Evolutionary conservation across 2,329 filamentous ascomycete genomes (phyloP).

Genomic region (Aureobasidium leucospermi): DNA sequence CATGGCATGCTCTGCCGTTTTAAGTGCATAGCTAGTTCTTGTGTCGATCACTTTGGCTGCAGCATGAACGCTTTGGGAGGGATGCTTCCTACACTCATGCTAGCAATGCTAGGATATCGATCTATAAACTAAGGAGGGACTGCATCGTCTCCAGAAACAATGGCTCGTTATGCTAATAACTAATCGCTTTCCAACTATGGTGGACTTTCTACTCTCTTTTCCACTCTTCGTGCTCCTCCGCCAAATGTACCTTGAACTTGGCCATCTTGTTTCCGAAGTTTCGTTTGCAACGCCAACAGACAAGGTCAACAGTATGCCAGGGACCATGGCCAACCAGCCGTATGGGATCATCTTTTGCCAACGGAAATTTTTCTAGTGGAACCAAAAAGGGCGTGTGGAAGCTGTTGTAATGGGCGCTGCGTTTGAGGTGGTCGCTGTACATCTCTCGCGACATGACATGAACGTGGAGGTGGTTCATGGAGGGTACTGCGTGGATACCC

Average conservation of each 20-base stretch:
- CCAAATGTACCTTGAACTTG: constrained; percentile 67
- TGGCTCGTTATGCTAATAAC: not conserved
- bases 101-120: not conserved
- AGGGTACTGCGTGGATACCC: constrained; percentile 80
- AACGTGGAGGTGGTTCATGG: constrained; percentile 87
- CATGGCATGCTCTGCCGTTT: not conserved
- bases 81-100: not conserved
- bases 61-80: not conserved
- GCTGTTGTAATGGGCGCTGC: constrained; percentile 85
- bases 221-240: constrained; percentile 69
- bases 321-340: constrained; percentile 48
- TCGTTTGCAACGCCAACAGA: constrained; percentile 76
- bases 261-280: constrained; percentile 69
- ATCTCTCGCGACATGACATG: constrained; percentile 81
- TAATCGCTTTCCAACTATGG: not conserved
- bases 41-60: too few species aligned
- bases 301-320: constrained; percentile 59
- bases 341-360: constrained; percentile 58
- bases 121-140: too few species aligned
- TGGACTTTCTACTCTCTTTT: constrained; percentile 45
- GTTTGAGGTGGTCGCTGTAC: constrained; percentile 62
- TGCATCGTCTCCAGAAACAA: too few species aligned
- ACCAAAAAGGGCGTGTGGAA: constrained; percentile 85
- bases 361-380: constrained; percentile 68
- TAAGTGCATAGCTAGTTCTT: too few species aligned